Base-by-base conservation (phyloP, 2,329 filamentous ascomycete genomes). In the Claviceps humidiphila region DNA sequence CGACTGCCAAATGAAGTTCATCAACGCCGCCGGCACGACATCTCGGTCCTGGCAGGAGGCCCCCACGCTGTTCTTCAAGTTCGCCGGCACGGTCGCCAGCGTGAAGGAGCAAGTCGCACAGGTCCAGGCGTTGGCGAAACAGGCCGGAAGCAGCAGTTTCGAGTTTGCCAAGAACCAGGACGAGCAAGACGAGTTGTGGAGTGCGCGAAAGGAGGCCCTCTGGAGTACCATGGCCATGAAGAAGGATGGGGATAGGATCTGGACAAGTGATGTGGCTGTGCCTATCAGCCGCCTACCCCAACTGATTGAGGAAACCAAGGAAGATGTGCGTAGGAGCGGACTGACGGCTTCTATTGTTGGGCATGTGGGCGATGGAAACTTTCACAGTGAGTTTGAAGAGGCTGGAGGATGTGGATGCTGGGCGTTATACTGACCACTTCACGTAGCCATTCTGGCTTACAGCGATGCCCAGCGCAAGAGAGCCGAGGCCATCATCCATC, bases 241-340 rank as follows among this genome's bases (percentile, higher is more conserved):
- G 70, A 79, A 67, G 70, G 77, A 64, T 45, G 78, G 74, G n/a
- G 83, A 90, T 57, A 80, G 79, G 51, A 84, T 93, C 3, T 93
- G 87, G 87, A 91, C 87, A 0, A 87, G 86, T 1, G 88, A 94
- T 62, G 88, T 93, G 11, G 88, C 88, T 0, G 88, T 94, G 51
- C 88, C 88, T 14, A 83, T 93, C 65, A 86, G 80, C 57, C 73
- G 77, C 55, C 66, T 93, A 59, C 80, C 87, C 3, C 77, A 85
- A 56, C 81, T 90, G 54, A 89, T 91, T 58, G 86, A 89, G 66
- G 78, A 85, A 66, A 89, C 87, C 1, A 73, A 73, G 64, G 65
- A 66, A 53, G 67, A 71, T 20, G 64, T 74, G 56, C 60, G 59
- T 53, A 66, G 63, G 64, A 74, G 70, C 49, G 72, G 72, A 1